A percentile compares a stretch with the other conserved stretches of the same genome.
These are phyloP conservation scores for Fusarium hainanense DNA, from an alignment of 2,329 filamentous ascomycete species.

Conservation along the genomic window DNA sequence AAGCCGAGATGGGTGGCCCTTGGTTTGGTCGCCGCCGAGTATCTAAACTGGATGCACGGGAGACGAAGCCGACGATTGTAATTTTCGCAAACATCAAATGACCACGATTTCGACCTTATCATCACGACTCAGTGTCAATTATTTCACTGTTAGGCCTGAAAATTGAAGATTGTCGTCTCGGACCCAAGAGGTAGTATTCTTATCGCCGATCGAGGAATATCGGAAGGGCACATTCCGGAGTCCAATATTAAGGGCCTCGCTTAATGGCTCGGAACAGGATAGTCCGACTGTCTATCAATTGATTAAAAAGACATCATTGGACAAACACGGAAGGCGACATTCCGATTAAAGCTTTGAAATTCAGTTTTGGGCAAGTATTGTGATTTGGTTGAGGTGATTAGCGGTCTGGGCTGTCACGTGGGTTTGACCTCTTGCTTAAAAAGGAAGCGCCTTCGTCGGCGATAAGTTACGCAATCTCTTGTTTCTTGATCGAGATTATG, in stretches of 20 bases:
- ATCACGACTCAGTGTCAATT: neutral
- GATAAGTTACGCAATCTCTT: neutral
- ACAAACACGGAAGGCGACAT: conserved; percentile 9
- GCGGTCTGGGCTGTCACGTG: neutral
- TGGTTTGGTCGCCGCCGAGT: too few species aligned
- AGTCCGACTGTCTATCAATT: conserved; percentile 1
- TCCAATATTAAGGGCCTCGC: neutral
- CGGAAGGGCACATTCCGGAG: conserved; percentile 21
- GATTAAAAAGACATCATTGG: neutral
- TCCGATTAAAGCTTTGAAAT: neutral
- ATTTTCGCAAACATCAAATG: neutral
- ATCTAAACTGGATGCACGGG: conserved; percentile 7
- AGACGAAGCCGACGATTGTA: neutral
- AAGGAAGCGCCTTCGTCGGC: neutral
- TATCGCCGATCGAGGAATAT: conserved; percentile 16
- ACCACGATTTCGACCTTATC: neutral
- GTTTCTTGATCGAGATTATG: neutral
- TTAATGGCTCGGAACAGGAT: neutral
- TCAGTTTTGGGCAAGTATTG: neutral
- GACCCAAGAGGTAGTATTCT: neutral
- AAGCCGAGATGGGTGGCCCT: conserved; percentile 5
- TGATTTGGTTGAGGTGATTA: neutral
- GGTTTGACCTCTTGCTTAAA: neutral
- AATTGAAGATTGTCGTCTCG: neutral
- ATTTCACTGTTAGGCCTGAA: neutral